Conservation (phyloP, 1,284 basidiomycete species). For the Hypsizygus ulmarius region DNA sequence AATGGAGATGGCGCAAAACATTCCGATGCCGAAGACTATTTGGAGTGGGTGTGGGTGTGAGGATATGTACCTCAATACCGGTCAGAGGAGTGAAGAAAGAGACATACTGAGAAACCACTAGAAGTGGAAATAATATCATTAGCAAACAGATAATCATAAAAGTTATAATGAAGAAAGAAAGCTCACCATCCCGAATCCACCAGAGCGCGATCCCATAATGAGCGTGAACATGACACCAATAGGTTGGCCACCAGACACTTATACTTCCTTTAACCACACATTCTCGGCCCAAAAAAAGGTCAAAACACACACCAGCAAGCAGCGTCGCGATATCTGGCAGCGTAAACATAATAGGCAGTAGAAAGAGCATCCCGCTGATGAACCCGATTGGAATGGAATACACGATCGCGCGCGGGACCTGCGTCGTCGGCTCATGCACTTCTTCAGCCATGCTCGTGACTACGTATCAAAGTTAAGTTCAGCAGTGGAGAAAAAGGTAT, state of each 20-base stretch:
- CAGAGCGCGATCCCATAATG: slow-evolving; percentile 57
- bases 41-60: neutral
- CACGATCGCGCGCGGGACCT: slow-evolving; percentile 59
- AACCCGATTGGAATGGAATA: slow-evolving; percentile 64
- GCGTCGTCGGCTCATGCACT: slow-evolving; percentile 52
- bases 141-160: neutral
- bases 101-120: slow-evolving; percentile 48
- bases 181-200: slow-evolving; percentile 61
- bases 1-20: slow-evolving; percentile 60
- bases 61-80: too few species aligned
- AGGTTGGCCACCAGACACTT: slow-evolving; percentile 62
- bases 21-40: slow-evolving; percentile 49
- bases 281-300: neutral
- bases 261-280: slow-evolving; percentile 2
- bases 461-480: slow-evolving; percentile 20
- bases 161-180: neutral
- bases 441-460: slow-evolving; percentile 65
- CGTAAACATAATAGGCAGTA: slow-evolving; percentile 70
- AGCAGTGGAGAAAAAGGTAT: neutral
- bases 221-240: slow-evolving; percentile 66
- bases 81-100: too few species aligned
- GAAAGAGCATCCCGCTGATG: slow-evolving; percentile 54
- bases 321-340: slow-evolving; percentile 56
- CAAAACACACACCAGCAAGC: slow-evolving; percentile 39
- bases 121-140: neutral